Percentiles rank a stretch among this genome's conserved stretches.
phyloP scores from a whole-genome alignment of 306 rosid genomes.

The Rosa persica region DNA sequence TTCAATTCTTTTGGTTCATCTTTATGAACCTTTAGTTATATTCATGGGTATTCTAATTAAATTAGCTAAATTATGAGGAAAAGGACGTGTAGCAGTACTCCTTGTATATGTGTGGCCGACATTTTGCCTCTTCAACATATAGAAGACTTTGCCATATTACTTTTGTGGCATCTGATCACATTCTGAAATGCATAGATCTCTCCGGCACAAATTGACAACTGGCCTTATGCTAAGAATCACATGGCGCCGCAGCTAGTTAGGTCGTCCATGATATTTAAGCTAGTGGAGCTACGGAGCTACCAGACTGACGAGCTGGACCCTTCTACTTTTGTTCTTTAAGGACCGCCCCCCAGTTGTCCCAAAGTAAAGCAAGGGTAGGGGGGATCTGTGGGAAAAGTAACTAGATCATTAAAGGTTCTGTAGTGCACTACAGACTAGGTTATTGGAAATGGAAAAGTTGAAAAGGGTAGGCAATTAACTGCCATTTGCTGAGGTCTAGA shows the following conservation, averaged over 20 bases:
- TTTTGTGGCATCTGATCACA: slow-evolving; percentile 8
- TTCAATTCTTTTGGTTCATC: too few relatives aligned
- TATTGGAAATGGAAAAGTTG: slow-evolving; percentile 5
- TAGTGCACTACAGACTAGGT: neutral
- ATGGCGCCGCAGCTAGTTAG: neutral
- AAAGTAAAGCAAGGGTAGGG: neutral
- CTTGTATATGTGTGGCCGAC: neutral
- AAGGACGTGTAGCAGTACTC: neutral
- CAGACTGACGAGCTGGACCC: slow-evolving; percentile 30
- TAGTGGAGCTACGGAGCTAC: slow-evolving; percentile 16
- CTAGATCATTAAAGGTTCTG: neutral
- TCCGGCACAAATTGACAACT: neutral
- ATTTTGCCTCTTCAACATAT: neutral
- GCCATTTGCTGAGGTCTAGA: neutral
- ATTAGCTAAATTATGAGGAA: neutral
- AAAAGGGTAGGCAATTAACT: neutral
- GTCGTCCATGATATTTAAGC: slow-evolving; percentile 2
- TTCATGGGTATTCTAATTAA: too few relatives aligned
- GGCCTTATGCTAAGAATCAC: neutral
- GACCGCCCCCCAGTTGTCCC: slow-evolving; percentile 9
- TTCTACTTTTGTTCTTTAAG: slow-evolving; percentile 12
- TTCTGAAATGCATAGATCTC: neutral
- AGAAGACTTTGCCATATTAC: neutral
- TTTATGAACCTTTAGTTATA: too few relatives aligned
- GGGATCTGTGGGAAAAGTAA: neutral